Conservation (phyloP, 805 yeast genomes). For the Kluyveromyces aestuarii region DNA sequence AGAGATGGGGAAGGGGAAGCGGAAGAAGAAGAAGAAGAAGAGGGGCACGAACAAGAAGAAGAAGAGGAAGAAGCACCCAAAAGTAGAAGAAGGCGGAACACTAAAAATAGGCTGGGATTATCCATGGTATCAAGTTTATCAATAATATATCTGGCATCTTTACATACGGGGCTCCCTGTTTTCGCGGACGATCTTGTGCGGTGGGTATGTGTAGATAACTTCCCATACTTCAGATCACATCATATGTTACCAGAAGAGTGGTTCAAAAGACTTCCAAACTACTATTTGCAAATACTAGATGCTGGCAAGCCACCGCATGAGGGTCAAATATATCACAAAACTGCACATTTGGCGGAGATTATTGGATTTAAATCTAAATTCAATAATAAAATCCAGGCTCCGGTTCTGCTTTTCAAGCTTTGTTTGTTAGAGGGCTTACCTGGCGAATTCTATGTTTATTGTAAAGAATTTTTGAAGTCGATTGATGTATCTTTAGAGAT, state of each 20-base stretch:
- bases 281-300: conserved; percentile 30
- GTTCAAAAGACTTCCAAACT: conserved; percentile 31
- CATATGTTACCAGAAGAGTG: conserved; percentile 33
- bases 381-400: conserved; percentile 8
- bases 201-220: conserved; percentile 33
- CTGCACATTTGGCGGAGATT: conserved; percentile 11
- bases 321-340: conserved; percentile 29
- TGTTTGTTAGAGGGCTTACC: conserved; percentile 14
- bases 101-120: conserved; percentile 8
- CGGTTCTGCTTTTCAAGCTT: conserved; percentile 17
- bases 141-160: conserved; percentile 43
- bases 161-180: conserved; percentile 41
- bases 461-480: conserved; percentile 6
- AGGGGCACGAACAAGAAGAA: conserved; percentile 4
- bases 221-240: conserved; percentile 41
- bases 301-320: conserved; percentile 33
- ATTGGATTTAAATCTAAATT: conserved; percentile 9
- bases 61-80: conserved; percentile 11
- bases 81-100: background rate
- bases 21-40: conserved; percentile 5
- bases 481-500: conserved; percentile 1
- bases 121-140: conserved; percentile 24
- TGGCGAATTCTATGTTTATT: conserved; percentile 18
- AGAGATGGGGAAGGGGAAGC: conserved; percentile 5
- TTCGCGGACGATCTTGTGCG: conserved; percentile 40